Conservation (phyloP, 306 rosid species). For the Herpetospermum pedunculosum region DNA sequence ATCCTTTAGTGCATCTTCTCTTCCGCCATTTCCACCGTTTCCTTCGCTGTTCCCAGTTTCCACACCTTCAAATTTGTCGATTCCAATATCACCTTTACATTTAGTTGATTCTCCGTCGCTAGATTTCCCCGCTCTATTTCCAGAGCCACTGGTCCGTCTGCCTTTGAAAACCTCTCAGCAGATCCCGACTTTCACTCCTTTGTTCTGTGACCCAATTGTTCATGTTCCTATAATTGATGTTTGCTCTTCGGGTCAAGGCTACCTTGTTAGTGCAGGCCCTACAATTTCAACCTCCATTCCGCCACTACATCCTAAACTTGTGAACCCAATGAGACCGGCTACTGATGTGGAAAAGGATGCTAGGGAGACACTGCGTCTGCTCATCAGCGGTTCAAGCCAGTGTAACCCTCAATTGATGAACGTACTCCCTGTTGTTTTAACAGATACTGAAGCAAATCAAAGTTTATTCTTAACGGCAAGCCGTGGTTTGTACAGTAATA, state of each 20-base stretch:
- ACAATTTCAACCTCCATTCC: constrained; percentile 60
- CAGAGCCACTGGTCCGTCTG: constrained; percentile 61
- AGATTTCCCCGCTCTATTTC: constrained; percentile 70
- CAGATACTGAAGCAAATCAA: constrained; percentile 40
- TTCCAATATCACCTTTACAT: constrained; percentile 43
- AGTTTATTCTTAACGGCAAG: constrained; percentile 60
- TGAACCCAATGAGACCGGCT: constrained; percentile 57
- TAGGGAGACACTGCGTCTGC: constrained; percentile 80
- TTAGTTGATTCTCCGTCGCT: constrained; percentile 30
- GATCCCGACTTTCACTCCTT: constrained; percentile 80
- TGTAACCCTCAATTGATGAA: constrained; percentile 44
- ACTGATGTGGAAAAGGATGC: constrained; percentile 79
- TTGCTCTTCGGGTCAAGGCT: constrained; percentile 91
- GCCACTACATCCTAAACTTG: constrained; percentile 56
- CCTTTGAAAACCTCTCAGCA: constrained; percentile 65
- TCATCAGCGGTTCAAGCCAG: constrained; percentile 68
- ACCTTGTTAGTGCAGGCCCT: constrained; percentile 86
- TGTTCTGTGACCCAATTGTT: constrained; percentile 89
- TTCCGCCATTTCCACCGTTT: constrained; percentile 53
- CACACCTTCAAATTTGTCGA: constrained; percentile 42
- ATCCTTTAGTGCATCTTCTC: constrained; percentile 22
- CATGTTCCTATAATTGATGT: constrained; percentile 82
- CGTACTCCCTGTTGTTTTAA: constrained; percentile 53
- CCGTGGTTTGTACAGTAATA: constrained; percentile 61
- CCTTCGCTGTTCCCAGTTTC: constrained; percentile 52